phyloP scores from a whole-genome alignment of 805 yeast genomes.

The Starmerella bacillaris region DNA sequence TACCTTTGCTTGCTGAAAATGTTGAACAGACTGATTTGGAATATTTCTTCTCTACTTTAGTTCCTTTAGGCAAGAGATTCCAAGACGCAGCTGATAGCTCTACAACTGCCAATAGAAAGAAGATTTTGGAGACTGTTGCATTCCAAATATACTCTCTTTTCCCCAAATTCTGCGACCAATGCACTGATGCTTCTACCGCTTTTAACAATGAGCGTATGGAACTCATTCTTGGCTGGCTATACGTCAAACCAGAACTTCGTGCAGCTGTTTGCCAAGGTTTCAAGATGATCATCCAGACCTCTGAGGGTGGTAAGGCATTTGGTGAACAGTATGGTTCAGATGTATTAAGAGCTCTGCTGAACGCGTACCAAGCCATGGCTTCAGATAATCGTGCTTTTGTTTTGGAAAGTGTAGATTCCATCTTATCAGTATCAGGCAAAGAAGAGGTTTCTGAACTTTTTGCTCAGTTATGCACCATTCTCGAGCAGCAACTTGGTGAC shows the following conservation, averaged over 20 bases:
- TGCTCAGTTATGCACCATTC: conserved; percentile 63
- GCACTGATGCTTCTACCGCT: conserved; percentile 45
- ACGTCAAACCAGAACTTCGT: conserved; percentile 58
- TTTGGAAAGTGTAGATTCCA: conserved; percentile 70
- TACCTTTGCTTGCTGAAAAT: conserved; percentile 78
- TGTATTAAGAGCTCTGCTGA: conserved; percentile 69
- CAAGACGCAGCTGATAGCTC: conserved; percentile 16
- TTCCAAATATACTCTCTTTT: conserved; percentile 87
- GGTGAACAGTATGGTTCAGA: conserved; percentile 42
- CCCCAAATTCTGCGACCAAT: conserved; percentile 78
- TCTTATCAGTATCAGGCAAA: conserved; percentile 47
- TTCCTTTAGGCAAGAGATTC: conserved; percentile 37
- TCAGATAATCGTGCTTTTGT: conserved; percentile 72
- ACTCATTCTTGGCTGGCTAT: conserved; percentile 50
- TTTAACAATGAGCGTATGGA: conserved; percentile 69
- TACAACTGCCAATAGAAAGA: conserved; percentile 39
- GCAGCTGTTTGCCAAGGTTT: conserved; percentile 70
- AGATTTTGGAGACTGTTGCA: conserved; percentile 65
- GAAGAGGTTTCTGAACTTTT: conserved; percentile 59
- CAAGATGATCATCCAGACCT: conserved; percentile 55
- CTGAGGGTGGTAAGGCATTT: conserved; percentile 37
- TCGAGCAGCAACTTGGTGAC: conserved; percentile 30
- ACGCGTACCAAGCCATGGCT: conserved; percentile 72
- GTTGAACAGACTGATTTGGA: conserved; percentile 52
- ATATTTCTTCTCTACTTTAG: conserved; percentile 42